Evolutionary conservation across 2,329 filamentous ascomycete genomes (phyloP).

Genomic region (Claviceps digitariae): DNA sequence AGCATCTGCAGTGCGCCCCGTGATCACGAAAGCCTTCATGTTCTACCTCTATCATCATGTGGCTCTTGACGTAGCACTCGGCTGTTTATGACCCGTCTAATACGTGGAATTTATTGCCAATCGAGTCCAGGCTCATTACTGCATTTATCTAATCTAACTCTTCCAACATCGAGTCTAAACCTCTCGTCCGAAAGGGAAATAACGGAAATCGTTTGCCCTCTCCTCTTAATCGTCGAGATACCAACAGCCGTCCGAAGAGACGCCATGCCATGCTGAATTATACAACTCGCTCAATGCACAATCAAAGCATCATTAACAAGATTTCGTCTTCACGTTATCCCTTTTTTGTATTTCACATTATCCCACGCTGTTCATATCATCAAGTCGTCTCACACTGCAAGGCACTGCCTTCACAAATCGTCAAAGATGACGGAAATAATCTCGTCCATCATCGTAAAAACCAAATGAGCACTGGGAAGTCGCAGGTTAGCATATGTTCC

Average conservation of each 20-base stretch:
- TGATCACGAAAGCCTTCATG: too few relatives aligned
- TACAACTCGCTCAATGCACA: background rate
- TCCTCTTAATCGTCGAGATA: background rate
- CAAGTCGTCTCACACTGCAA: background rate
- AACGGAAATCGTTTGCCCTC: background rate
- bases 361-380: background rate
- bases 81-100: background rate
- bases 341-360: background rate
- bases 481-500: background rate
- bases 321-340: background rate
- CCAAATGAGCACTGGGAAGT: slow-evolving; percentile 45
- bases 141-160: background rate
- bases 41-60: background rate
- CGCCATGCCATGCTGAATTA: slow-evolving; percentile 4
- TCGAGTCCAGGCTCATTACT: background rate
- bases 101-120: background rate
- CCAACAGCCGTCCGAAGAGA: background rate
- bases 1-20: too few relatives aligned
- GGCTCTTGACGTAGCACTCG: background rate
- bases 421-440: slow-evolving; percentile 51
- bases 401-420: slow-evolving; percentile 13
- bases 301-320: background rate
- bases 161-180: background rate
- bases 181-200: background rate
- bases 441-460: slow-evolving; percentile 60